Base-by-base conservation (phyloP, 164 flowering plant genomes). In the Berberis vulgaris region DNA sequence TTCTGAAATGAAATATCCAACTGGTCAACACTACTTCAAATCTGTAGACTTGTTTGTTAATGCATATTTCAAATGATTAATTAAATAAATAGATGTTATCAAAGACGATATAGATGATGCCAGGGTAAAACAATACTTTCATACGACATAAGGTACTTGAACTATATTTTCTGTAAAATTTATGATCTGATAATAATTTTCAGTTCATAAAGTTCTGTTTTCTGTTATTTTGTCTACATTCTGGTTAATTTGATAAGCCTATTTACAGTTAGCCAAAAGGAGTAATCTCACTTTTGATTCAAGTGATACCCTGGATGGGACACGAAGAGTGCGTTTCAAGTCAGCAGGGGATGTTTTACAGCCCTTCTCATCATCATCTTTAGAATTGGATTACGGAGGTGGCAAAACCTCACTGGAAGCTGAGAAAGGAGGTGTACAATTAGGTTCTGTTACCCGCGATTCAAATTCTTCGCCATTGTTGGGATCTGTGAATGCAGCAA, bases 311-410 rank as follows among this genome's bases (percentile, higher is more conserved):
- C 67, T 67, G 46, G 88, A 87, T 64, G 98, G 84, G 78, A 54
- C 85, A 39, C 77, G 91, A 60, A 83, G 78, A 77, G 89, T 87
- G 65, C 91, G 89, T 69, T 76, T 89, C 5, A 89, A 82, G 76
- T 88, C 93, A 55, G 76, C 80, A 54, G 91, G 89, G 72, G 85
- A 82, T 61, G 67, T 84, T 79, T 69, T 82, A 42, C 75, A 68
- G 65, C 68, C 67, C 45, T 56, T 54, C 10, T 74, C 82, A 47
- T 43, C 40, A 3, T 11, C 26, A 26, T 26, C 26, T 26, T 26
- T 26, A 52, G n/a, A 10, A 11, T 10, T 49, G 41, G 80, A 67
- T 6, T 53, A 67, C 57, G 76, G 69, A 76, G 55, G 54, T 26
- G 52, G 56, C 9, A 57, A 49, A 46, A 54, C 59, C n/a, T 58